Base-by-base conservation (phyloP, 768 basidiomycete genomes). In the Pleurotus cornucopiae region DNA sequence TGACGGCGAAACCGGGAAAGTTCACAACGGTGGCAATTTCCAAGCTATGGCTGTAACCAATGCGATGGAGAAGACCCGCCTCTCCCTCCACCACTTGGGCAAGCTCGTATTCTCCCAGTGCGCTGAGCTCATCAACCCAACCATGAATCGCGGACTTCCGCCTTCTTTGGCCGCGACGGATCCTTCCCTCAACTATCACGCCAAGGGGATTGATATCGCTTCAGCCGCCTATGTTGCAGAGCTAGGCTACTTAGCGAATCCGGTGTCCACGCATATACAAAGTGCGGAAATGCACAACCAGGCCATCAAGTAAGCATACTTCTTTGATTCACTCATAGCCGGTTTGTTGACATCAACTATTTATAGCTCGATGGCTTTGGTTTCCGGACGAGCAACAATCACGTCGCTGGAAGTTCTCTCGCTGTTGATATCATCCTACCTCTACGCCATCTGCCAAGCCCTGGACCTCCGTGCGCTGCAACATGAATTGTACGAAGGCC, bases 271-370 rank as follows among this genome's bases (percentile, higher is more conserved):
- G 4, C 86, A 89, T 66, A 82, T 91, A 41, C 89, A 92, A 68
- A 87, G 85, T 2, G 89, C 90, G 3, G 90, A 92, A 70, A 88
- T 91, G 79, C 88, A 90, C 62, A 92, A 92, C 63, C 89, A 91
- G 66, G 84, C 89, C 7, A 81, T 91, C 65, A 92, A 91, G 87
- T 86, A 61, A 64, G 85, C 71, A 41, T 12, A 45, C 25, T 47
- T 44, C 11, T 23, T 58, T 41, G 14, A 45, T 51, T 47, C 41
- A 53, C 30, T 30, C 30, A 6, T 34, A 20, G 39, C 23, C 26
- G 34, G 5, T 16, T 30, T 14, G 12, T 21, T 9, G 34, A 13
- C 16, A 18, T 37, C 44, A 12, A 6, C 20, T 55, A 11, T 49
- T 57, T 5, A 53, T 49, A 80, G 80, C 58, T 82, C 80, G 25